Conservation (phyloP, 768 basidiomycete genomes). For the Boletus edulis region DNA sequence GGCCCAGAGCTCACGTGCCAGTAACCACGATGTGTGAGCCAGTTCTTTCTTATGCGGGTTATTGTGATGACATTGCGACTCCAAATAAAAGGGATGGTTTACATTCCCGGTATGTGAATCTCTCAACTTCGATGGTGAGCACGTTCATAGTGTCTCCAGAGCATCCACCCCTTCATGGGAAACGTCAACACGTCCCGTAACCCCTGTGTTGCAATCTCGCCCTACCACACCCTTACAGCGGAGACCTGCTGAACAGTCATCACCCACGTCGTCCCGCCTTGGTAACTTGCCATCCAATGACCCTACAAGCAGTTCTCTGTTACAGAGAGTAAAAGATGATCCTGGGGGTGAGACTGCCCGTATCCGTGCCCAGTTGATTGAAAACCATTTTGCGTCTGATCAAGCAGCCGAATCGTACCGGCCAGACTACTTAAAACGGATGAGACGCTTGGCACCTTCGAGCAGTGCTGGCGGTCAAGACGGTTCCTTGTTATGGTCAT, state of each 20-base stretch:
- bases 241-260: not conserved
- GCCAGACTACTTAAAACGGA: constrained; percentile 70
- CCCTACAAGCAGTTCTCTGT: not conserved
- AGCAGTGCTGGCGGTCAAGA: constrained; percentile 29
- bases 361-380: constrained; percentile 52
- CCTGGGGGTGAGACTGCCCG: constrained; percentile 58
- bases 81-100: not conserved
- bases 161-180: constrained; percentile 17
- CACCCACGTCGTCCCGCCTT: not conserved
- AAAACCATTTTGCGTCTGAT: constrained; percentile 47
- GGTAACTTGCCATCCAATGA: not conserved
- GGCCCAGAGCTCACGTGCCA: not conserved
- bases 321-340: constrained; percentile 14
- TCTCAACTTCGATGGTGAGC: not conserved
- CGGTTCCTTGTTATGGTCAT: constrained; percentile 20
- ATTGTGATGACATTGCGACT: constrained; percentile 1
- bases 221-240: constrained; percentile 12
- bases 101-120: constrained; percentile 16
- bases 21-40: constrained; percentile 13
- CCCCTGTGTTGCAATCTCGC: constrained; percentile 10
- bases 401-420: constrained; percentile 60
- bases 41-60: constrained; percentile 2
- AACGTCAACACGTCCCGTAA: constrained; percentile 12
- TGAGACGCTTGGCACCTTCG: constrained; percentile 43
- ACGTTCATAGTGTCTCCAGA: constrained; percentile 1